Conservation (phyloP, 345 rosid species). For the Camelina sativa region DNA sequence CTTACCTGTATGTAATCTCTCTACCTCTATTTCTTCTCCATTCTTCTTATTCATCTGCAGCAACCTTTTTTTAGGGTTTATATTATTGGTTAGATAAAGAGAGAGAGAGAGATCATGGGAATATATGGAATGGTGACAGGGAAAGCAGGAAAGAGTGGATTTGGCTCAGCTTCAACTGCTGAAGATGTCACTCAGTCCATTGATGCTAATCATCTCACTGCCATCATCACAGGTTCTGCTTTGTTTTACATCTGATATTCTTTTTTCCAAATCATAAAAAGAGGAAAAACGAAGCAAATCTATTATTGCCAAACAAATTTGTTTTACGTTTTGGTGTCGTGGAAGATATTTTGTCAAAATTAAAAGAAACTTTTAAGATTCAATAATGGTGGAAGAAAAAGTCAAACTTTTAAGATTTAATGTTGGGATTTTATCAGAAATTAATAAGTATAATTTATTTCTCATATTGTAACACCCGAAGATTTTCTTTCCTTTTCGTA, state of each 20-base stretch:
- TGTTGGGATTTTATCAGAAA: neutral
- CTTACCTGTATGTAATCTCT: slow-evolving; percentile 7
- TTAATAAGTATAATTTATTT: neutral
- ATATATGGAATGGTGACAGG: slow-evolving; percentile 69
- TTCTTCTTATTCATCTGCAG: slow-evolving; percentile 23
- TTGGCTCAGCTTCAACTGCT: slow-evolving; percentile 88
- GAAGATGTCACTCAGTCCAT: slow-evolving; percentile 73
- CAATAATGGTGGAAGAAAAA: slow-evolving; percentile 10
- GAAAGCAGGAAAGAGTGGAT: slow-evolving; percentile 76
- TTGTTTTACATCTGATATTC: neutral
- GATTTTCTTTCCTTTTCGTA: neutral
- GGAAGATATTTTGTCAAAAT: neutral
- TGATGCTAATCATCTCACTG: slow-evolving; percentile 73
- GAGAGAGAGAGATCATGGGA: slow-evolving; percentile 43
- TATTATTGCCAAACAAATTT: neutral
- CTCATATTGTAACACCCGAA: neutral
- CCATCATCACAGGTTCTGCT: slow-evolving; percentile 69
- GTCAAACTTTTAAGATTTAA: slow-evolving; percentile 18
- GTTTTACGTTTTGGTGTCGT: slow-evolving; percentile 6
- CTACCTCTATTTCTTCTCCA: slow-evolving; percentile 5
- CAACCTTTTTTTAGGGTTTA: slow-evolving; percentile 18
- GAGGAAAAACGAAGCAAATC: neutral
- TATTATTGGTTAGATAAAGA: neutral
- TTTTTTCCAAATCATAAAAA: neutral
- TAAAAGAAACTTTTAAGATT: slow-evolving; percentile 10